Base-by-base conservation (phyloP, 2,329 filamentous ascomycete species). In the Hyphodiscus sp. region DNA sequence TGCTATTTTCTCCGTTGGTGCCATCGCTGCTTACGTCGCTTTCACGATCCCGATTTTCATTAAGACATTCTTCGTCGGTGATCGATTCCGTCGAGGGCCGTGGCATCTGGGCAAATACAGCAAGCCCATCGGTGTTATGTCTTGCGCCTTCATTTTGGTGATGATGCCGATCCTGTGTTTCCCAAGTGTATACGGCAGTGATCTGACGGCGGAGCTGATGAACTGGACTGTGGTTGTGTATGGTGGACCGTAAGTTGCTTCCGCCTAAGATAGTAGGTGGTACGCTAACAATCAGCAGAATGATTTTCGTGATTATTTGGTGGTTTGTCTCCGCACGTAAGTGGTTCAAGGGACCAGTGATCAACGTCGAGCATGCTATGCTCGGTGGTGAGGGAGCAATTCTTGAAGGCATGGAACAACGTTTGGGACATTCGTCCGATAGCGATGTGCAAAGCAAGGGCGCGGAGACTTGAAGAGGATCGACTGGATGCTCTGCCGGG, bases 91-190 rank as follows among this genome's bases (percentile, higher is more conserved):
- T 19, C 73, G 74, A 3, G 83, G 83, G 0, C 83, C 83, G 1
- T 87, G 83, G 83, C 78, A 85, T 67, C 67, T 87, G 45, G 83
- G 83, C 4, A 76, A 73, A 49, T 79, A 75, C 58, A 80, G 78
- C 13, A 75, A 76, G 26, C 76, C 76, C 1, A 77, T 85, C 56
- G 83, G 83, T 18, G 68, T 68, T 0, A 56, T 76, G 20, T 81
- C 80, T 2, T 79, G 75, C 45, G 65, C 67, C 0, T 87, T 86
- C 63, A 82, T 85, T 7, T 58, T 75, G 15, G 69, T 86, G 30
- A 87, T 87, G 83, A 74, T 86, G 53, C 83, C 83, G 0, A 81
- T 86, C 20, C 70, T 87, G 29, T 86, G 82, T 66, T 71, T 86
- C 43, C 83, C 83, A 0, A 76, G 73, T 47, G 72, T 74, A 7